Evolutionary conservation across 2,329 filamentous ascomycete genomes (phyloP), one percentile per base, ranked within the genome.

Genomic region (Lomentospora prolificans): DNA sequence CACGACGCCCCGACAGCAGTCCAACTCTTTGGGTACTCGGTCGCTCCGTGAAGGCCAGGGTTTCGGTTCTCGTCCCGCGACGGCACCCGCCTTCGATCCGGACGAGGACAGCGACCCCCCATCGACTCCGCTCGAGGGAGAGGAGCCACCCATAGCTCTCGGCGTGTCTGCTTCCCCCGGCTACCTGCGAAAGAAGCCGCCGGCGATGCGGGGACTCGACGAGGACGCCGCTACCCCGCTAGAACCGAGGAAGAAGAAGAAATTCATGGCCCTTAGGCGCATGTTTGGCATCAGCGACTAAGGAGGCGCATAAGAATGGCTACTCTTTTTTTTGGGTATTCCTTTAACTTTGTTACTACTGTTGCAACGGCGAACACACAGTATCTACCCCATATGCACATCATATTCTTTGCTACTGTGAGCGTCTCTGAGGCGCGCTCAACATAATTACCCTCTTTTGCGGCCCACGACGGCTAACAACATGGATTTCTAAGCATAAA

Each of bases 221-320:
- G 27, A 17, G n/a, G 30, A 5, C n/a, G 28, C 24, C 3, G 58
- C 62, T 44, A 55, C 63, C 46, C 68, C 44, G 31, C 55, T 59
- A 14, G 65, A 66, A 33, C 58, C 46, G 54, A 66, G 62, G 59
- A 76, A 70, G 71, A 81, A 79, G 72, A 89, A 88, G 76, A 87
- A 85, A 69, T 89, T 89, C 67, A 76, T 77, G 44, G 71, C 74
- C 55, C 68, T 89, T 65, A 80, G 86, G 66, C 80, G 75, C 66
- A 85, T 86, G 67, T 86, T 89, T 69, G 67, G 73, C 44, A 65
- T 79, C 57, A 65, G 77, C 58, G 74, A 77, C 59, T 76, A 71
- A 70, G 7, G 31, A 17, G 19, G 4, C 17, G 25, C 24, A 6
- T 48, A 19, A 30, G 8, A n/a, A n/a, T n/a, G n/a, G n/a, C n/a